Evolutionary conservation across 352 stramenopile genomes (phyloP), one percentile per base, ranked within the genome.

Genomic region (Saprolegnia diclina): DNA sequence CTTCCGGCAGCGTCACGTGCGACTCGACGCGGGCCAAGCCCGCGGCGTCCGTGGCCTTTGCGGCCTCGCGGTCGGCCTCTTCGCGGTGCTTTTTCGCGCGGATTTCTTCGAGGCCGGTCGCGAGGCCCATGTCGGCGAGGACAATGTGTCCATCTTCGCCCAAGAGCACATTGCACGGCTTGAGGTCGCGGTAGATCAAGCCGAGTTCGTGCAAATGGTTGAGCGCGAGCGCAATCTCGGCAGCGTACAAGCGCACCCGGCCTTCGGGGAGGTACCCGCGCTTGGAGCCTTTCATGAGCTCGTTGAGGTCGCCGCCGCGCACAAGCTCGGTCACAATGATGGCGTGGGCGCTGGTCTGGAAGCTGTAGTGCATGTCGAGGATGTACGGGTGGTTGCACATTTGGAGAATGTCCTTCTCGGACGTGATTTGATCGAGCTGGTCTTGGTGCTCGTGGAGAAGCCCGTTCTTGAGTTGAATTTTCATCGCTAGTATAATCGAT

Each of bases 401-500:
- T 67, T 91, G 85, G 44, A 96, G 74, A 70, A 94, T 90, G 64
- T 91, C 84, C 70, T 95, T 95, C 72, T 95, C 90, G 7, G 89
- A 92, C 21, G 88, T 91, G 65, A 94, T 93, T 71, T 94, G 85
- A 57, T 79, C 85, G 66, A 92, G 74, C 65, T 90, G 85, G 50
- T 92, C 81, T 71, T 88, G 85, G 64, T 92, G 89, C 56, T 90
- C 86, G 64, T 97, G 88, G 22, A 97, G 61, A 38, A 97, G 73
- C 48, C 85, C 87, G 13, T 81, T 84, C 77, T 97, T 97, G 48
- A 95, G 77, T 77, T 97, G 89, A 65, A 97, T 91, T 71, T 97
- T 97, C 77, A 97, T 96, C 0, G 90, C 82, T 92, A 59, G 1
- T 7, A 64, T 10, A 64, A 70, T 18, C 22, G 6, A n/a, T 19